Evolutionary conservation across 2,329 filamentous ascomycete species (phyloP).

Genomic region (Lachnellula subtilissima): DNA sequence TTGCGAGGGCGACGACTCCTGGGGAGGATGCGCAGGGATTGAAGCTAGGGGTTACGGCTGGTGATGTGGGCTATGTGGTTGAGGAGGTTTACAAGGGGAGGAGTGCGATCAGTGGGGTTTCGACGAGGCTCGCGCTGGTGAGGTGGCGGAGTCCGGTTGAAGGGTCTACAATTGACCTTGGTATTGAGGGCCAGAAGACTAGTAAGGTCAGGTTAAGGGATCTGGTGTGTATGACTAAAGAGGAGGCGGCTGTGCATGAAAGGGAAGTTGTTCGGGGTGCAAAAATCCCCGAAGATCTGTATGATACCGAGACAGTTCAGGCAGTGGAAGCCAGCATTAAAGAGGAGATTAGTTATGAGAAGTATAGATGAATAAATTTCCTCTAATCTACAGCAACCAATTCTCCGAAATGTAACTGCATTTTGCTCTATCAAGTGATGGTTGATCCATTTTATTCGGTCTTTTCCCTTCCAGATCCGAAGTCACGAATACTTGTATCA

Average conservation of each 20-base stretch:
- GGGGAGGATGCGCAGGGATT: constrained; percentile 57
- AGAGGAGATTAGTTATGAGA: constrained; percentile 61
- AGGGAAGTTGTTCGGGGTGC: constrained; percentile 69
- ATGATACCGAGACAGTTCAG: constrained; percentile 61
- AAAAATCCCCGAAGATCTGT: constrained; percentile 66
- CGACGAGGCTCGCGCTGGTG: constrained; percentile 73
- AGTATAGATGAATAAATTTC: constrained; percentile 38
- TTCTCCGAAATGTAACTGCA: neutral
- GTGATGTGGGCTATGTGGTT: constrained; percentile 80
- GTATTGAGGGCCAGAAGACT: constrained; percentile 69
- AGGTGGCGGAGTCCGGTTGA: constrained; percentile 67
- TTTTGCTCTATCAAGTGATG: neutral
- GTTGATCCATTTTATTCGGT: neutral
- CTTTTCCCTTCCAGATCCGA: too few species aligned
- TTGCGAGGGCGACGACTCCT: constrained; percentile 47
- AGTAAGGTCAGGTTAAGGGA: constrained; percentile 65
- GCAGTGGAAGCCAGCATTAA: constrained; percentile 61
- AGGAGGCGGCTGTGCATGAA: constrained; percentile 77
- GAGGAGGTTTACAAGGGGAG: constrained; percentile 85
- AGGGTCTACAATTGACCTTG: constrained; percentile 55
- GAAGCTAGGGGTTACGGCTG: constrained; percentile 69
- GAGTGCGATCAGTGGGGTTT: constrained; percentile 76
- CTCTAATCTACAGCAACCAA: neutral
- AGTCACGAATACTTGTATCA: too few species aligned
- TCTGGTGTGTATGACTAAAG: constrained; percentile 87